Evolutionary conservation across 768 basidiomycete genomes (phyloP).

Genomic region (Podaxis sp.): DNA sequence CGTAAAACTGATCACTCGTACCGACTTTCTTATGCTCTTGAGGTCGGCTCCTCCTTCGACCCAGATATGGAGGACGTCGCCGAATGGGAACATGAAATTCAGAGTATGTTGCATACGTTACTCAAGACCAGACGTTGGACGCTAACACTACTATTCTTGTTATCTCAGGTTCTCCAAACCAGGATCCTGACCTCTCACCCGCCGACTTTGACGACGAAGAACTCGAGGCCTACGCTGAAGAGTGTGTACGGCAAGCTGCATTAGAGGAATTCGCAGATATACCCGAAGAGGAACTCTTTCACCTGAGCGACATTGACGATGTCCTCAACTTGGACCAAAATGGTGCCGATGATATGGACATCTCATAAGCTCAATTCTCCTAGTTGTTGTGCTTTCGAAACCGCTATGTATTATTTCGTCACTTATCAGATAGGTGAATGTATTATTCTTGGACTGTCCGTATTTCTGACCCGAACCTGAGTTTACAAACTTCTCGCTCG

Average conservation of each 20-base stretch:
- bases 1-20: constrained; percentile 53
- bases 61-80: constrained; percentile 65
- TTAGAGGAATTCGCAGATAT: constrained; percentile 50
- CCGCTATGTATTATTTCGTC: neutral
- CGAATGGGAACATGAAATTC: constrained; percentile 60
- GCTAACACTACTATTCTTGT: neutral
- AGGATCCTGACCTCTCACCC: constrained; percentile 23
- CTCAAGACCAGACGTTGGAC: too few species aligned
- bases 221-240: constrained; percentile 58
- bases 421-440: neutral
- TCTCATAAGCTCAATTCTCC: constrained; percentile 20
- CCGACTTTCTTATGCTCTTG: constrained; percentile 60
- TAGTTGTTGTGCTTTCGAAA: neutral
- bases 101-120: constrained; percentile 29
- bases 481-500: too few species aligned
- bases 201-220: constrained; percentile 58
- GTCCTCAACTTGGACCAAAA: constrained; percentile 18
- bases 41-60: constrained; percentile 78
- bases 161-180: constrained; percentile 5
- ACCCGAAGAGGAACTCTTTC: constrained; percentile 39
- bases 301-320: constrained; percentile 1
- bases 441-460: neutral
- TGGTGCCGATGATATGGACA: constrained; percentile 29
- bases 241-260: constrained; percentile 39
- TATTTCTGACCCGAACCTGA: neutral